Evolutionary conservation across 2,329 filamentous ascomycete species (phyloP), one percentile per base, ranked within the genome.

Genomic region (Waltergamsia citrina): DNA sequence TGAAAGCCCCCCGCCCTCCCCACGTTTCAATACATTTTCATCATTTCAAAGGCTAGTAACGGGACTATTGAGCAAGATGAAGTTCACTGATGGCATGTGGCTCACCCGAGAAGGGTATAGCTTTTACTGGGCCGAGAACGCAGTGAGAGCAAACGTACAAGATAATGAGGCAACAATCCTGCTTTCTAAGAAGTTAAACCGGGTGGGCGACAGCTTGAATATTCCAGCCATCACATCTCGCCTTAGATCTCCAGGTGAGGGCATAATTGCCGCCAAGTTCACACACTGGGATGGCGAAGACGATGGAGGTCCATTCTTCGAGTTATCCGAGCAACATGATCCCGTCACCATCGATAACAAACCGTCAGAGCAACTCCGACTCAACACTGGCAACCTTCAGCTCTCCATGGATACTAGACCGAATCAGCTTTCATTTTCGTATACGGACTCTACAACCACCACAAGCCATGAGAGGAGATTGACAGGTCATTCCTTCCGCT

Each of bases 81-180:
- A 29, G 27, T 29, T 29, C 27, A 29, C 9, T 16, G 15, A 29
- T 15, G 27, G 27, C 27, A 29, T 29, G 27, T 29, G 27, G 27
- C 9, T 29, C 10, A 29, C 27, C 27, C 27, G 27, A 9, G 27
- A 29, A 15, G 27, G 27, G 8, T 29, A 29, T 15, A 29, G 8
- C 27, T 15, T 29, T 15, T 15, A 29, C 14, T 29, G 27, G 27
- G 27, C 27, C 7, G 27, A 29, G 8, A 10, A 29, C 27, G 8
- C 14, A 9, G 27, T 7, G 27, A 10, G 27, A 15, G 7, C 8
- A 9, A 11, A 9, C 8, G 27, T 29, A 8, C 10, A 10, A 9
- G 27, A 15, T 15, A 7, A 8, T 9, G 27, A 29, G 14, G 27
- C 14, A 8, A 8, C 8, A 7, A 9, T 29, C 14, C 27, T 29